Base-by-base conservation (phyloP, 768 basidiomycete species). In the Rhodosporidiobolus sp. region DNA sequence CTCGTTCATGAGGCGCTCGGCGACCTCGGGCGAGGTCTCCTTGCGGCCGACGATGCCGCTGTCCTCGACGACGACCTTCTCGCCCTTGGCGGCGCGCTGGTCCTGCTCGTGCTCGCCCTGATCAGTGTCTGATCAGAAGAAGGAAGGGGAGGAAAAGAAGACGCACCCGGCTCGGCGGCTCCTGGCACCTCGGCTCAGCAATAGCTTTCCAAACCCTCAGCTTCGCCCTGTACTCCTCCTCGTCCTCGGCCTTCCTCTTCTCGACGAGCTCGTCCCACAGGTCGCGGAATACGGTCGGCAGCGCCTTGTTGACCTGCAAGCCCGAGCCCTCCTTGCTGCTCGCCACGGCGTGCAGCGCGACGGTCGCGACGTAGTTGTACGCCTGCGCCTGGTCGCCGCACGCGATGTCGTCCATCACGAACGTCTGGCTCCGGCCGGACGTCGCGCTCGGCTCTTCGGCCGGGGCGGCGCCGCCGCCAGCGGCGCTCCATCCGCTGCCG, bases 211-310 rank as follows among this genome's bases (percentile, higher is more conserved):
- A 80, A 67, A 85, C 88, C 11, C 84, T 84, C 92, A 96, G 94
- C 19, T 88, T 81, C 14, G 80, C 81, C 43, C 90, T 83, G 78
- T 94, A 94, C 28, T 83, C 84, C 28, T 78, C 79, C 70, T 92
- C 88, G 66, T 89, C 88, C 45, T 83, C 83, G 11, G 77, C 70
- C 76, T 88, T 90, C 76, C 90, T 85, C 35, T 83, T 81, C 7
- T 76, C 79, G 77, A 94, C 93, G 24, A 97, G 82, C 80, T 94
- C 91, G 65, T 91, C 89, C 95, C 95, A 99, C 26, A 99, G 83
- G 80, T 93, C 90, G 72, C 93, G 86, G 81, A 89, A 95, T 26
- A 86, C 85, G 4, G 88, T 84, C 16, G 95, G 92, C n/a, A 98
- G 83, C 81, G 85, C 38, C 84, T 83, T 57, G 85, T 81, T 50